phyloP scores from a whole-genome alignment of 148 eudicot genomes.

The Rheum nobile region DNA sequence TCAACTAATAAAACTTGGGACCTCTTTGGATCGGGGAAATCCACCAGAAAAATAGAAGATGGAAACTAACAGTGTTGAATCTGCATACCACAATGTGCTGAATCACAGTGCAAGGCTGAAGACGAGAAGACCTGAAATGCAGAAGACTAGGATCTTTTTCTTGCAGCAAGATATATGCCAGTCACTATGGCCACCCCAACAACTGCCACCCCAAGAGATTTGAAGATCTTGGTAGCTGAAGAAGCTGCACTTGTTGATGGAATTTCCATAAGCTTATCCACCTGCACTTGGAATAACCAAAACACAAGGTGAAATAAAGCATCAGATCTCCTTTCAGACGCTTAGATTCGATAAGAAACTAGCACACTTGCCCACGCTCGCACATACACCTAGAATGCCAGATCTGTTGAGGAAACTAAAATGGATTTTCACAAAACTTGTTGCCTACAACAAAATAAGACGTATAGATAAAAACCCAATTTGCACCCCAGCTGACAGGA shows the following conservation, averaged over 20 bases:
- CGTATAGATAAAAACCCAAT: too few species aligned
- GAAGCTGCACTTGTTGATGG: conserved; percentile 29
- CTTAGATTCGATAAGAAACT: too few species aligned
- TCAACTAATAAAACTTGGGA: neutral
- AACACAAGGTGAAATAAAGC: neutral
- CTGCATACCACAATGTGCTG: neutral
- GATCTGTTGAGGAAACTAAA: neutral
- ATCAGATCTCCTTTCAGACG: too few species aligned
- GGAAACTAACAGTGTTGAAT: neutral
- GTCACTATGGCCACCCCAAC: conserved; percentile 71
- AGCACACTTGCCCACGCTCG: neutral
- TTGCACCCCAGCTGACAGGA: too few species aligned
- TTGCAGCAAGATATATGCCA: conserved; percentile 58
- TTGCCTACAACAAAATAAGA: neutral
- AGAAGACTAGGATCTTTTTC: conserved; percentile 33
- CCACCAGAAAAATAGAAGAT: neutral
- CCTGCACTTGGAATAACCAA: conserved; percentile 26
- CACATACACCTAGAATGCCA: neutral
- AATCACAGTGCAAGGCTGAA: neutral
- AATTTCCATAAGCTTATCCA: conserved; percentile 37
- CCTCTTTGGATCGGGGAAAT: neutral
- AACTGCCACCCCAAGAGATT: conserved; percentile 59
- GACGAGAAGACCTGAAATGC: neutral
- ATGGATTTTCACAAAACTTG: neutral
- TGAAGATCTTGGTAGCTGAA: conserved; percentile 36